Percentiles rank a stretch among this genome's conserved stretches.
phyloP scores from a whole-genome alignment of 306 rosid species.

The Arachis stenosperma region DNA sequence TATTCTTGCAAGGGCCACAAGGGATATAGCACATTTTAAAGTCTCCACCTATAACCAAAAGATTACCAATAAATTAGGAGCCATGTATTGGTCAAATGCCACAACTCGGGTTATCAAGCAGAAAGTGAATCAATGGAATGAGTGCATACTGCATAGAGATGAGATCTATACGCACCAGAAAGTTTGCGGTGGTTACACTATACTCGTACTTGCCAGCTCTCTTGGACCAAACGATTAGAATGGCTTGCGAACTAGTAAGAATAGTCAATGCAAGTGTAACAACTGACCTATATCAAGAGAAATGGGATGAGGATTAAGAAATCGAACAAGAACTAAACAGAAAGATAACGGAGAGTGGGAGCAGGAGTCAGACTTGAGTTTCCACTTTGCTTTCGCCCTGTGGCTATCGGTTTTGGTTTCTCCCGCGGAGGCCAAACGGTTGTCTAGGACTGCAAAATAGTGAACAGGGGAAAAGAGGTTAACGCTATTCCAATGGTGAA shows the following conservation, averaged over 20 bases:
- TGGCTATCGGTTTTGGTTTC: conserved; percentile 40
- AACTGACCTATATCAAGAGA: conserved; percentile 57
- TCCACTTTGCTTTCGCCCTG: conserved; percentile 44
- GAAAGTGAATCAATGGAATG: background rate
- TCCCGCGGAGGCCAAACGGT: conserved; percentile 23
- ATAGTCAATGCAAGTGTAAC: conserved; percentile 83
- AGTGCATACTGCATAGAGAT: background rate
- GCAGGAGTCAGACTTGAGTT: conserved; percentile 42
- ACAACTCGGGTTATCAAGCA: conserved; percentile 2
- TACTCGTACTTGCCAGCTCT: conserved; percentile 95
- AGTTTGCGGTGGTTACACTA: conserved; percentile 96
- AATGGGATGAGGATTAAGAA: conserved; percentile 7
- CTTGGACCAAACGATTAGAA: conserved; percentile 95
- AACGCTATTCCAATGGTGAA: background rate
- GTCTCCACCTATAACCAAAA: conserved; percentile 71
- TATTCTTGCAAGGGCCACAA: conserved; percentile 63
- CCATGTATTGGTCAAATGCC: background rate
- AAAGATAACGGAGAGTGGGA: background rate
- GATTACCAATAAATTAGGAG: conserved; percentile 28
- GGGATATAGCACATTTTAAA: conserved; percentile 89
- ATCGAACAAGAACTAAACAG: conserved; percentile 5
- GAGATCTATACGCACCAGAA: conserved; percentile 57
- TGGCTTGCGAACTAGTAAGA: conserved; percentile 94
- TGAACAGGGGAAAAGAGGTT: background rate
- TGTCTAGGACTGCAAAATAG: conserved; percentile 33